Percentiles rank a stretch among this genome's conserved stretches.
Evolutionary conservation across 768 basidiomycete genomes (phyloP).

Genomic region (Tylopilus rubrobrunneus): DNA sequence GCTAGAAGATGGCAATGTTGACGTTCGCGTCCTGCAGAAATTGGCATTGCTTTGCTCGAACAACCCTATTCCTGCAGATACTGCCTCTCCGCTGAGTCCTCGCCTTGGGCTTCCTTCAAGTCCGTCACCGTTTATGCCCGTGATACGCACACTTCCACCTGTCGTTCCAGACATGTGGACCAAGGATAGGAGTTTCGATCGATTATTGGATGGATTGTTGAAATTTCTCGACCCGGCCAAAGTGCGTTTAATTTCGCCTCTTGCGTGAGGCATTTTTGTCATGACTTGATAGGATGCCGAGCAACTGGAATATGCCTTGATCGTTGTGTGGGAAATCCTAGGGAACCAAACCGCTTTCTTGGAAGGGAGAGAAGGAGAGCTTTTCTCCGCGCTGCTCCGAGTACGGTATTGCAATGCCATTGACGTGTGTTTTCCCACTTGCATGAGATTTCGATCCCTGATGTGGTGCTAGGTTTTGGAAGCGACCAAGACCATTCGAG

Average conservation of each 20-base stretch:
- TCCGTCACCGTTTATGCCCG: slow-evolving; percentile 53
- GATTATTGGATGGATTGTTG: slow-evolving; percentile 62
- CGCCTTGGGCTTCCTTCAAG: slow-evolving; percentile 48
- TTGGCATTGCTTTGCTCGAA: slow-evolving; percentile 60
- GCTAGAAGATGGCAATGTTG: slow-evolving; percentile 51
- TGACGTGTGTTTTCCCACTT: slow-evolving; percentile 46
- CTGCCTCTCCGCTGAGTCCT: slow-evolving; percentile 52
- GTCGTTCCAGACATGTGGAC: slow-evolving; percentile 66
- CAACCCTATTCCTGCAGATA: slow-evolving; percentile 44
- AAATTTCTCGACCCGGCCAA: slow-evolving; percentile 57
- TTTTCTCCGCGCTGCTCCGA: slow-evolving; percentile 67
- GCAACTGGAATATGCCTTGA: slow-evolving; percentile 72
- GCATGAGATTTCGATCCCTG: not conserved
- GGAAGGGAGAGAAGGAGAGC: slow-evolving; percentile 75
- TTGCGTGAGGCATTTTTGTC: not conserved
- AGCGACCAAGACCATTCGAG: slow-evolving; percentile 78
- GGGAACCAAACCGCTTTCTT: slow-evolving; percentile 68
- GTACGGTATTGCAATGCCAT: slow-evolving; percentile 70
- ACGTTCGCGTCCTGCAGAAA: slow-evolving; percentile 57
- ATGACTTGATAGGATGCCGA: slow-evolving; percentile 48
- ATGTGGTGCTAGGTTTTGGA: slow-evolving; percentile 59
- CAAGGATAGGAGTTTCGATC: slow-evolving; percentile 65
- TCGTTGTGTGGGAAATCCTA: slow-evolving; percentile 80
- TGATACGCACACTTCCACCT: slow-evolving; percentile 34
- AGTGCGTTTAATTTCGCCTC: slow-evolving; percentile 39